Evolutionary conservation across 371 early-diverging fungal genomes (phyloP).

Genomic region (Rhizopus sp.): DNA sequence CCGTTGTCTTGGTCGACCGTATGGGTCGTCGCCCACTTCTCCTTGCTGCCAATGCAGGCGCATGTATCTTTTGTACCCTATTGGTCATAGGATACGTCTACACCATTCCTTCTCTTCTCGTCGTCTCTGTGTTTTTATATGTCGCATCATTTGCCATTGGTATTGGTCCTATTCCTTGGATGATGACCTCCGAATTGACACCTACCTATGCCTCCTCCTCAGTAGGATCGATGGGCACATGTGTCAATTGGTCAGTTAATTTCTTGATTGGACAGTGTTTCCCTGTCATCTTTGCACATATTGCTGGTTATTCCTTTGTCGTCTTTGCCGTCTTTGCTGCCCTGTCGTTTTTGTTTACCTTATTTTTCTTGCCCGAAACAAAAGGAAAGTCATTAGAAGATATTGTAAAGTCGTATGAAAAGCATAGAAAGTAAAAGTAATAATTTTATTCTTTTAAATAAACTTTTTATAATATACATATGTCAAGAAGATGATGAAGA

Average conservation of each 20-base stretch:
- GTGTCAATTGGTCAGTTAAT: constrained; percentile 61
- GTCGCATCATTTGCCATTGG: constrained; percentile 85
- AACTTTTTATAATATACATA: neutral
- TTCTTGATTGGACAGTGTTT: constrained; percentile 30
- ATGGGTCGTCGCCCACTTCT: constrained; percentile 77
- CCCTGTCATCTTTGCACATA: constrained; percentile 16
- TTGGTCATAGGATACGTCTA: constrained; percentile 58
- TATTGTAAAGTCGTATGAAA: constrained; percentile 32
- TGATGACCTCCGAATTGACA: constrained; percentile 71
- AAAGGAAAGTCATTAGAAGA: constrained; percentile 67
- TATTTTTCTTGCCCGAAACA: constrained; percentile 78
- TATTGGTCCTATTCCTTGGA: constrained; percentile 84
- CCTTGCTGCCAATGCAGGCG: constrained; percentile 60
- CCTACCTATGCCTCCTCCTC: constrained; percentile 68
- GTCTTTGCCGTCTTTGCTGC: constrained; percentile 30
- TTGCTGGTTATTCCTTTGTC: constrained; percentile 24
- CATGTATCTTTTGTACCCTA: constrained; percentile 55
- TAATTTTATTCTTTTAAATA: neutral
- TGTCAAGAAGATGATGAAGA: neutral
- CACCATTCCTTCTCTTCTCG: constrained; percentile 52
- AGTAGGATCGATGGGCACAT: constrained; percentile 53
- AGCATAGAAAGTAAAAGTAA: neutral
- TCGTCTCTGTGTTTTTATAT: constrained; percentile 73
- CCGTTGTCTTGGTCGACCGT: constrained; percentile 66
- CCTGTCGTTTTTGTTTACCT: constrained; percentile 30